Conservation (phyloP, 1,284 basidiomycete species). For the Cutaneotrichosporon dermatis region DNA sequence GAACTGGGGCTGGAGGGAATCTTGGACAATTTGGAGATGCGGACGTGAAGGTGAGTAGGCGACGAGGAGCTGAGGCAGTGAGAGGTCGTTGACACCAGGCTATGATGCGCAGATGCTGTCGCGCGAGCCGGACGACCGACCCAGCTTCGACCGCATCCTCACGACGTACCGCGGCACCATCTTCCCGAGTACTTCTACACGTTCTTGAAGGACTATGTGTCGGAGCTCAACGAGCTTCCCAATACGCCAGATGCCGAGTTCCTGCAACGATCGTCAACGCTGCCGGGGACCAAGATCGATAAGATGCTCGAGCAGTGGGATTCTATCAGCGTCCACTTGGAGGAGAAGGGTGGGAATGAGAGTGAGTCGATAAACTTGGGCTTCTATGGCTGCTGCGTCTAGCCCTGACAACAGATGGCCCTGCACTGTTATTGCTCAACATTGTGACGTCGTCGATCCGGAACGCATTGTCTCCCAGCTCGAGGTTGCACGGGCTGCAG, state of each 20-base stretch:
- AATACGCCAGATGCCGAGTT: constrained; percentile 21
- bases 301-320: constrained; percentile 45
- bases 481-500: constrained; percentile 79
- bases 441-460: constrained; percentile 85
- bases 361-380: constrained; percentile 25
- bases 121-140: constrained; percentile 69
- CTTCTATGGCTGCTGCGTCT: too few species aligned
- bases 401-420: constrained; percentile 58
- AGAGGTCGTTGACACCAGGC: constrained; percentile 53
- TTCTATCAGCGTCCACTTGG: constrained; percentile 38
- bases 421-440: constrained; percentile 73
- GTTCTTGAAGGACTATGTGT: constrained; percentile 84
- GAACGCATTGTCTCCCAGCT: constrained; percentile 80
- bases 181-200: constrained; percentile 93
- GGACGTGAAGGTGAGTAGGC: constrained; percentile 65
- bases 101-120: constrained; percentile 87
- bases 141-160: constrained; percentile 78
- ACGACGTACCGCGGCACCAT: constrained; percentile 69
- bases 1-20: constrained; percentile 72
- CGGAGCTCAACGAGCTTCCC: constrained; percentile 64
- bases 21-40: constrained; percentile 74
- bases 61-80: background rate
- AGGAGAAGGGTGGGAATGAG: constrained; percentile 25
- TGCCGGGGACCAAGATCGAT: constrained; percentile 38
- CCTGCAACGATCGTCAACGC: constrained; percentile 23